A percentile compares a stretch with the other conserved stretches of the same genome.
These are phyloP conservation scores for Neurospora terricola DNA, from an alignment of 495 filamentous ascomycete species.

Conservation along the genomic window DNA sequence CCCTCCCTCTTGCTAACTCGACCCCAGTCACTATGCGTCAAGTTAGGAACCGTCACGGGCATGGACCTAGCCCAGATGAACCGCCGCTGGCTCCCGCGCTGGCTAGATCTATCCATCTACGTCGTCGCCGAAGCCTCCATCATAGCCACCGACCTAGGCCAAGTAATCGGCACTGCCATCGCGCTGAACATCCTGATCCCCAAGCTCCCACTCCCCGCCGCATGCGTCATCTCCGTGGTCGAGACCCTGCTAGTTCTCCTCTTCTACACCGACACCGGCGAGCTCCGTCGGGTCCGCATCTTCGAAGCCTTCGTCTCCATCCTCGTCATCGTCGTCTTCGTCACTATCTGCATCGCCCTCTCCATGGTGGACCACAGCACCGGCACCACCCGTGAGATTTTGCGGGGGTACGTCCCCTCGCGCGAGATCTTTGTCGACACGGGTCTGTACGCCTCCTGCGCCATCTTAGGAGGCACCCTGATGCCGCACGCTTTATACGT, in stretches of 20 bases:
- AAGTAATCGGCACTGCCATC: constrained; percentile 16
- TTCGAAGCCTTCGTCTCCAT: constrained; percentile 11
- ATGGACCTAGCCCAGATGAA: constrained; percentile 20
- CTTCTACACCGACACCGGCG: constrained; percentile 9
- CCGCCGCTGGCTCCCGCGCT: constrained; percentile 19
- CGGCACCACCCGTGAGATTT: constrained; percentile 1
- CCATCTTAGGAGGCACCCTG: constrained; percentile 9
- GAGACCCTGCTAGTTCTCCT: constrained; percentile 12
- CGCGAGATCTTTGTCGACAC: constrained; percentile 10
- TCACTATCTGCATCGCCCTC: constrained; percentile 11
- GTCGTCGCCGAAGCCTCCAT: constrained; percentile 20
- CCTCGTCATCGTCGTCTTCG: constrained; percentile 8
- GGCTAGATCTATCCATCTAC: constrained; percentile 21
- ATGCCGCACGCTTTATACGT: constrained; percentile 14
- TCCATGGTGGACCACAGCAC: constrained; percentile 5
- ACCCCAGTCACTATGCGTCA: constrained; percentile 16
- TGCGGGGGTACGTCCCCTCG: constrained; percentile 10
- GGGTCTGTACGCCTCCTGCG: constrained; percentile 12
- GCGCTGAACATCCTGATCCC: constrained; percentile 14
- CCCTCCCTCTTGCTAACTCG: neutral
- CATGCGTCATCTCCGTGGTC: constrained; percentile 9
- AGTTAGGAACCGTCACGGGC: constrained; percentile 23
- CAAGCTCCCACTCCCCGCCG: constrained; percentile 7
- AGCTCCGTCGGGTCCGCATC: constrained; percentile 10
- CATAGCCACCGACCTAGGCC: constrained; percentile 20